Percentiles rank a stretch among this genome's conserved stretches.
Conservation (phyloP, 2,329 filamentous ascomycete species). For the Sarocladium oryzae region DNA sequence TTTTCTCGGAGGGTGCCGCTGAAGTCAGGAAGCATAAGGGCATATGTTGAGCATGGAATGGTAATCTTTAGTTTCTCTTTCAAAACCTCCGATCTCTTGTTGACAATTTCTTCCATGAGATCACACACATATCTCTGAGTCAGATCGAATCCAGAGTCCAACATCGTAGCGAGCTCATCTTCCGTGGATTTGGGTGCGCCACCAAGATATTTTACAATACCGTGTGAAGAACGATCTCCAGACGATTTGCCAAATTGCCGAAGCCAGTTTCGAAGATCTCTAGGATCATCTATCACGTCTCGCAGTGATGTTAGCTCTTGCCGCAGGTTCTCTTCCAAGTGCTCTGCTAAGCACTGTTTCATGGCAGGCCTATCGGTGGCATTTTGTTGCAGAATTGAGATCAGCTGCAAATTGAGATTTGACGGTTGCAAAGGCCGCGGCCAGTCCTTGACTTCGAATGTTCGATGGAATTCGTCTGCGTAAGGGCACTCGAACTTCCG, state of each 20-base stretch:
- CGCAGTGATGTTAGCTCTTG: constrained; percentile 46
- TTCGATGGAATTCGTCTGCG: constrained; percentile 44
- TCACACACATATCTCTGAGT: constrained; percentile 26
- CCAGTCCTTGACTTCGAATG: constrained; percentile 55
- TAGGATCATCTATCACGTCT: constrained; percentile 41
- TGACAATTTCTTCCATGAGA: constrained; percentile 41
- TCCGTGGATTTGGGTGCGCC: constrained; percentile 43
- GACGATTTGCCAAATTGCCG: constrained; percentile 28
- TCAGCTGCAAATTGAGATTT: constrained; percentile 59
- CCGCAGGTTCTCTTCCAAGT: constrained; percentile 44
- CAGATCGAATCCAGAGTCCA: constrained; percentile 55
- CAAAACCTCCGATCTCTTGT: constrained; percentile 44
- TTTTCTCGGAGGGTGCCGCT: constrained; percentile 50
- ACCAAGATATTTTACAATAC: constrained; percentile 35
- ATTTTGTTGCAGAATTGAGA: constrained; percentile 56
- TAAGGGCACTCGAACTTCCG: constrained; percentile 57
- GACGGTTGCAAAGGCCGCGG: constrained; percentile 33
- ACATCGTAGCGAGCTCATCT: constrained; percentile 47
- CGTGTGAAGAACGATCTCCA: constrained; percentile 32
- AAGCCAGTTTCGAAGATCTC: constrained; percentile 49
- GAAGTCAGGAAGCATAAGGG: constrained; percentile 66
- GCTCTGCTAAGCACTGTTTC: constrained; percentile 38
- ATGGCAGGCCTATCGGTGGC: constrained; percentile 25
- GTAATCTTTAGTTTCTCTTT: constrained; percentile 52
- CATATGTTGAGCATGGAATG: constrained; percentile 53